phyloP scores from a whole-genome alignment of 768 basidiomycete genomes.

The Hysterangium stoloniferum region DNA sequence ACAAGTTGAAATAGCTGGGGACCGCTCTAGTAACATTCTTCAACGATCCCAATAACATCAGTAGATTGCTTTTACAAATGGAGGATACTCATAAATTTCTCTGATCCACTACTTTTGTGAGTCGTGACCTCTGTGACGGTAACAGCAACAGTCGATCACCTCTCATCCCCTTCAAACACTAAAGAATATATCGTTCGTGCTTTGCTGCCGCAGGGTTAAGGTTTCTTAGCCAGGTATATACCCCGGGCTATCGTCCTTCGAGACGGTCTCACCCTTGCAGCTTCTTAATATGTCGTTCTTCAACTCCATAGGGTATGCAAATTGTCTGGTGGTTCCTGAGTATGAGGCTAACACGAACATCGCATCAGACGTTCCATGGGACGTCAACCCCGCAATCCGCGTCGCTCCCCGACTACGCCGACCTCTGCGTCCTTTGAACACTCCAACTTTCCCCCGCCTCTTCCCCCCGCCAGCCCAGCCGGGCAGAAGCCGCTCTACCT shows the following conservation, averaged over 20 bases:
- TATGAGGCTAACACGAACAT: conserved; percentile 7
- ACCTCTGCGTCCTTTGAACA: conserved; percentile 55
- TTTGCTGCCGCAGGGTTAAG: conserved; percentile 3
- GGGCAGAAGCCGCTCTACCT: conserved; percentile 70
- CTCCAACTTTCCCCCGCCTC: conserved; percentile 33
- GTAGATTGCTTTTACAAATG: no score
- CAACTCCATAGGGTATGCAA: conserved; percentile 66
- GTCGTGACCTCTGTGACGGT: no score
- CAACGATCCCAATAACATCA: no score
- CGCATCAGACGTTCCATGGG: conserved; percentile 62
- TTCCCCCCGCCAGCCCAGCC: conserved; percentile 31
- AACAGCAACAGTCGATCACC: no score
- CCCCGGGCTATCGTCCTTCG: not conserved
- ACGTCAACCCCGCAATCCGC: conserved; percentile 58
- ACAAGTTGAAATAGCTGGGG: not conserved
- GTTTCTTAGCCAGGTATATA: not conserved
- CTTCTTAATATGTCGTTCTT: conserved; percentile 70
- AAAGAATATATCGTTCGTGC: not conserved
- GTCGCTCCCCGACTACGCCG: conserved; percentile 61
- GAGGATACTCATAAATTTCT: no score
- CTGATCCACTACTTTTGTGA: no score
- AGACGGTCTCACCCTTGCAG: not conserved
- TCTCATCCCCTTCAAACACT: not conserved
- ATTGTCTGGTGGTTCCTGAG: conserved; percentile 7
- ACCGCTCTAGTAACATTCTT: no score